Conservation (phyloP, 805 yeast species). For the Zygoascus biomembranicola region DNA sequence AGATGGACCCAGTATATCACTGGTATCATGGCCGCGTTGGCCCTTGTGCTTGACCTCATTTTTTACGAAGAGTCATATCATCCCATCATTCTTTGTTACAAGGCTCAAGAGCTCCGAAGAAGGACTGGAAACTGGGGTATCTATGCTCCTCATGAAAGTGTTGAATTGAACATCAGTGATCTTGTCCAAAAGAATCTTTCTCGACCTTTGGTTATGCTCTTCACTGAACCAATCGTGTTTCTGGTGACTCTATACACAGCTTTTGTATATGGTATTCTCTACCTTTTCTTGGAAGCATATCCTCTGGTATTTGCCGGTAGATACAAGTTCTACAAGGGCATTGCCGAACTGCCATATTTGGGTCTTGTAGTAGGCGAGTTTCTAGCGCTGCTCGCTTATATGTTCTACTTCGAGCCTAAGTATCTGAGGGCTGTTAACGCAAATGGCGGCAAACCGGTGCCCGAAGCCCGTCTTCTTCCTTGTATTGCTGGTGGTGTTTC, state of each 20-base stretch:
- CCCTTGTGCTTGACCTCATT: constrained; percentile 34
- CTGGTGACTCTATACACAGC: constrained; percentile 63
- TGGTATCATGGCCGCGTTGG: constrained; percentile 49
- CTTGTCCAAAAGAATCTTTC: constrained; percentile 54
- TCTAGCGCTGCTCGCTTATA: constrained; percentile 46
- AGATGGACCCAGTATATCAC: constrained; percentile 72
- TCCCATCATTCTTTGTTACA: constrained; percentile 52
- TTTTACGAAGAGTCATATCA: constrained; percentile 63
- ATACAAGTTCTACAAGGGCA: constrained; percentile 53
- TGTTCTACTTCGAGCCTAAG: constrained; percentile 44
- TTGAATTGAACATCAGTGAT: constrained; percentile 46
- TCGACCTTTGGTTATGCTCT: constrained; percentile 61
- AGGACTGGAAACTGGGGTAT: constrained; percentile 78
- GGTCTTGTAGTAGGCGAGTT: constrained; percentile 64
- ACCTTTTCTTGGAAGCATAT: constrained; percentile 64
- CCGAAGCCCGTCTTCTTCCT: constrained; percentile 75
- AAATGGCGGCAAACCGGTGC: constrained; percentile 58
- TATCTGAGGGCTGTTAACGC: constrained; percentile 41
- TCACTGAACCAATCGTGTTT: constrained; percentile 65
- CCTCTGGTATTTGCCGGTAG: constrained; percentile 61
- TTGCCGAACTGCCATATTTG: constrained; percentile 70
- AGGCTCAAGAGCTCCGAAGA: constrained; percentile 55
- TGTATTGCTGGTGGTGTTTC: constrained; percentile 64
- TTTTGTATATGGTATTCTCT: constrained; percentile 72
- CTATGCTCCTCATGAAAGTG: constrained; percentile 67